phyloP scores from a whole-genome alignment of 2,329 filamentous ascomycete species.

The Exophiala sp. region DNA sequence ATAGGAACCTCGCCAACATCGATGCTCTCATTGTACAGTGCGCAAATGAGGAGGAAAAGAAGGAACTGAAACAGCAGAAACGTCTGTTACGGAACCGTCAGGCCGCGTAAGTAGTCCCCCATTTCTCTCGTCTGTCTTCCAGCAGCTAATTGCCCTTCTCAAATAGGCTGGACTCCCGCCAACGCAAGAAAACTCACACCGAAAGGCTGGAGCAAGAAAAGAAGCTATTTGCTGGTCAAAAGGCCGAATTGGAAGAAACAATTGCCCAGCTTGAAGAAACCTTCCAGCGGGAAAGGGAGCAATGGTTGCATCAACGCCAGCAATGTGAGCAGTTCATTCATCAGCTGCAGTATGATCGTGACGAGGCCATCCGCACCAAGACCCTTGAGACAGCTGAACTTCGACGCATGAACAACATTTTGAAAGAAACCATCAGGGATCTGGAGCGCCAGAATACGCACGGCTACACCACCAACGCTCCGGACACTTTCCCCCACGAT shows the following conservation, averaged over 20 bases:
- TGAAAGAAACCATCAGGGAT: slow-evolving; percentile 59
- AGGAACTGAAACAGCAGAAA: slow-evolving; percentile 98
- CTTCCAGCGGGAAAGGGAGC: slow-evolving; percentile 47
- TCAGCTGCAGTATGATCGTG: slow-evolving; percentile 74
- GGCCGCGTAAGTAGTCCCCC: slow-evolving; percentile 68
- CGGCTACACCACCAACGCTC: slow-evolving; percentile 8
- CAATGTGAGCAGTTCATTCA: slow-evolving; percentile 71
- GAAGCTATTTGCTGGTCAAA: slow-evolving; percentile 74
- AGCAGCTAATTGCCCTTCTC: slow-evolving; percentile 25
- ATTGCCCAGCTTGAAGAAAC: slow-evolving; percentile 42
- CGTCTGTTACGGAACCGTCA: slow-evolving; percentile 89
- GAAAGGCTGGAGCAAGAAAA: slow-evolving; percentile 96
- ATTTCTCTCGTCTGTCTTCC: slow-evolving; percentile 26
- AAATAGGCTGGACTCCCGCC: slow-evolving; percentile 80
- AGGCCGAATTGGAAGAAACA: slow-evolving; percentile 73
- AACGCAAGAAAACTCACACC: slow-evolving; percentile 97
- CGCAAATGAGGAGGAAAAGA: slow-evolving; percentile 80
- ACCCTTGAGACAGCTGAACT: slow-evolving; percentile 86
- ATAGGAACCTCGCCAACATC: slow-evolving; percentile 90
- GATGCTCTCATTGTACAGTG: slow-evolving; percentile 85
- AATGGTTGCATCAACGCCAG: slow-evolving; percentile 63
- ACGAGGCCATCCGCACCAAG: slow-evolving; percentile 81
- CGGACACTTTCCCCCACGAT: slow-evolving; percentile 57
- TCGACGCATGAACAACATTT: slow-evolving; percentile 82
- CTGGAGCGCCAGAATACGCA: slow-evolving; percentile 35